Base-by-base conservation (phyloP, 331 rosid species). In the Cucumis variabilis region DNA sequence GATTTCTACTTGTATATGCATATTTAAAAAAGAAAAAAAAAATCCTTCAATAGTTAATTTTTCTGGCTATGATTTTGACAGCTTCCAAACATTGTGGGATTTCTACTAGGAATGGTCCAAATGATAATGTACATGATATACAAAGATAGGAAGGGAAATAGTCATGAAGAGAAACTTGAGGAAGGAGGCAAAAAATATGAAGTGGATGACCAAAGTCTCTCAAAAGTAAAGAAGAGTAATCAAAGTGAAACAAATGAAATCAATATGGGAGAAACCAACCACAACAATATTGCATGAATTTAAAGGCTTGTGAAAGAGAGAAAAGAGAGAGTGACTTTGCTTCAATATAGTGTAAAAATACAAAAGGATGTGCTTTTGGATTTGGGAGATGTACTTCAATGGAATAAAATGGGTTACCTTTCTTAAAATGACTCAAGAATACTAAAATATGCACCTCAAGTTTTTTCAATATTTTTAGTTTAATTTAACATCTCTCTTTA, bases 41-140 rank as follows among this genome's bases (percentile, higher is more conserved):
- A 62, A 7, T 7, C 48, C 10, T 44, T 7, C 48, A 44, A 44
- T 44, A 0, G 11, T 62, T 51, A 51, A 20, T 41, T 21, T 41
- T 5, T 10, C 41, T 20, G n/a, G 2, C 0, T 46, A 16, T 50
- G 55, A 60, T 33, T 37, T 74, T 60, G 11, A n/a, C 55, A 55
- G 62, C 44, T 28, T 0, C 88, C 86, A 63, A 83, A 83, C 60
- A 44, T 46, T 21, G 73, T 83, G 37, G 86, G 86, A 23, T 66
- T 83, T 83, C 23, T 83, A 8, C 60, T 83, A n/a, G 86, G 86
- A 63, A 63, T 83, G 72, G 23, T 66, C 48, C 88, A 89, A 48
- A 72, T 88, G 68, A 63, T 84, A 84, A 21, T 82, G 66, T 65
- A 84, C 75, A 78, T 67, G 83, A 94, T 91, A 88, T 89, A 92